A percentile compares a stretch with the other conserved stretches of the same genome.
These are phyloP conservation scores for Mortierella claussenii DNA, from an alignment of 192 early-diverging fungal species.

Conservation along the genomic window DNA sequence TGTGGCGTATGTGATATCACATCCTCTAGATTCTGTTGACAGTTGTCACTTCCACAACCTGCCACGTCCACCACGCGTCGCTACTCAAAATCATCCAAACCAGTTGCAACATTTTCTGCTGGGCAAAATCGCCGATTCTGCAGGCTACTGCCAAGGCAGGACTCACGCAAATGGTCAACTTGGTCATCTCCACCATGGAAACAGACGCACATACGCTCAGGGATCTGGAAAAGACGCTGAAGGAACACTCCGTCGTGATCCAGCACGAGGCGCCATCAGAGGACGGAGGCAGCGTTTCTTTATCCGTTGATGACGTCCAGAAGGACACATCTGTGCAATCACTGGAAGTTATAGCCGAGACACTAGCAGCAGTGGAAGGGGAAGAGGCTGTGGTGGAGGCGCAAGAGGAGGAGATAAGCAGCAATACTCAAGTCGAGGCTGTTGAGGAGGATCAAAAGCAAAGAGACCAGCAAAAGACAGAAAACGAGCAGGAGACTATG, in stretches of 20 bases:
- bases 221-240: conserved; percentile 43
- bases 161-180: conserved; percentile 59
- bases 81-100: conserved; percentile 60
- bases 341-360: neutral
- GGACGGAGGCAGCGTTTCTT: neutral
- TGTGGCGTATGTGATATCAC: too few species aligned
- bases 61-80: conserved; percentile 55
- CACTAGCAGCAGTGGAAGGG: neutral
- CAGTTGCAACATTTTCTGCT: conserved; percentile 59
- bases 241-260: conserved; percentile 22
- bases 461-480: neutral
- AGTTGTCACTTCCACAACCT: conserved; percentile 53
- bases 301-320: neutral
- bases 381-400: neutral
- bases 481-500: neutral
- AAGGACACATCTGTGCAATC: neutral
- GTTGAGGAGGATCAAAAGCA: neutral
- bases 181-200: conserved; percentile 55
- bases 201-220: conserved; percentile 43
- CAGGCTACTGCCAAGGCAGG: conserved; percentile 60
- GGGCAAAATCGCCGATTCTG: conserved; percentile 51
- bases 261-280: conserved; percentile 10
- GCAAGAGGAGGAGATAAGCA: neutral
- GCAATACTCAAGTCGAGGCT: neutral
- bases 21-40: conserved; percentile 46